Conservation (phyloP, 345 rosid genomes). For the Citrus sp. region DNA sequence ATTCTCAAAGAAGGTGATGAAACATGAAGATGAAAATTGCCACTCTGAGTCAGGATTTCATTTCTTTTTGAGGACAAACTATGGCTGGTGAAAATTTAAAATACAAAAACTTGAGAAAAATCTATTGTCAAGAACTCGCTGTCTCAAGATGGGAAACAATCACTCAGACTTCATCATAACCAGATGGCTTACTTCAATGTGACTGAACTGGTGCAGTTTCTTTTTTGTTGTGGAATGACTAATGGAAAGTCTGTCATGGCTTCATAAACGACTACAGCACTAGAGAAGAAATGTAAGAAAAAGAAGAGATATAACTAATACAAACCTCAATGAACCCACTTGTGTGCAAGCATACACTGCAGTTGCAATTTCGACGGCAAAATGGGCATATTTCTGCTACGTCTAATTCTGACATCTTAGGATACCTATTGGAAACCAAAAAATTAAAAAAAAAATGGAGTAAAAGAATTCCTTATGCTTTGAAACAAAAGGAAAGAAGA, state of each 20-base stretch:
- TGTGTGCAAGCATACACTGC: slow-evolving; percentile 69
- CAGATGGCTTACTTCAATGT: not conserved
- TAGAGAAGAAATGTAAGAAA: not conserved
- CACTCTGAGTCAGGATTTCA: not conserved
- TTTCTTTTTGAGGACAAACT: not conserved
- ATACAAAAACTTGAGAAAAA: not conserved
- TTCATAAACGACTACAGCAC: not conserved
- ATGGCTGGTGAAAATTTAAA: not conserved
- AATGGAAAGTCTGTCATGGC: not conserved
- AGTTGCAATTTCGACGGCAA: slow-evolving; percentile 78
- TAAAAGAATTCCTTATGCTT: too few relatives aligned
- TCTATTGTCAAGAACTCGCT: not conserved
- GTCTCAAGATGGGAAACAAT: not conserved
- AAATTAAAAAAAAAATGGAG: not conserved
- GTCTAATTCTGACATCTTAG: slow-evolving; percentile 50
- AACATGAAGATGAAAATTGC: not conserved
- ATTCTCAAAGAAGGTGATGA: not conserved
- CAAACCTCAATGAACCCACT: slow-evolving; percentile 59
- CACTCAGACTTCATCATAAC: not conserved
- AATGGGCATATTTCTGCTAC: slow-evolving; percentile 62
- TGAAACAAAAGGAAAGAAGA: not conserved
- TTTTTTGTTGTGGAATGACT: not conserved
- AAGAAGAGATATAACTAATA: not conserved
- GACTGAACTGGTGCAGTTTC: not conserved
- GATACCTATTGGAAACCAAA: slow-evolving; percentile 54